These are phyloP conservation scores for Kuraishia capsulata DNA, from an alignment of 805 yeast genomes.

Conservation along the genomic window DNA sequence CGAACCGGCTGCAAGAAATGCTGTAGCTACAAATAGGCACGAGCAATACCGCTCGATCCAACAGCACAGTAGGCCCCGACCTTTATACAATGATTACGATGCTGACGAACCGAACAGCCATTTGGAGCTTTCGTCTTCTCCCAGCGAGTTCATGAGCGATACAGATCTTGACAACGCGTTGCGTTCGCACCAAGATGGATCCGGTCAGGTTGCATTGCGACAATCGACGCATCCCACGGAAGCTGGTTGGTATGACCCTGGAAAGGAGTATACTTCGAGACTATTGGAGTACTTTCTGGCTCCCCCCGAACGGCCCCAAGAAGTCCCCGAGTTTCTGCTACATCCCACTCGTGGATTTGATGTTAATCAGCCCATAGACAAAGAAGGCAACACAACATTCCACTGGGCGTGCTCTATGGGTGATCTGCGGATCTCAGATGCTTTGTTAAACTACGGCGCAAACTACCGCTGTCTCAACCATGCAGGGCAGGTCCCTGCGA, in stretches of 20 bases:
- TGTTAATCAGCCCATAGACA: slow-evolving; percentile 76
- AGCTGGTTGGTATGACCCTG: slow-evolving; percentile 12
- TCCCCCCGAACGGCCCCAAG: slow-evolving; percentile 38
- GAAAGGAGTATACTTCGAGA: slow-evolving; percentile 33
- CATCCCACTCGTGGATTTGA: slow-evolving; percentile 60
- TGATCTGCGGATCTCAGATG: slow-evolving; percentile 64
- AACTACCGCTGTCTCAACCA: slow-evolving; percentile 49
- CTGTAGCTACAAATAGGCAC: not conserved
- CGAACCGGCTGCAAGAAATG: not conserved
- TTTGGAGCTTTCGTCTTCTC: slow-evolving; percentile 32
- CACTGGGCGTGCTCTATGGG: slow-evolving; percentile 99
- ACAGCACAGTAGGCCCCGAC: not conserved
- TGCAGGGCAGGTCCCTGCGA: slow-evolving; percentile 80
- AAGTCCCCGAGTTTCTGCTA: slow-evolving; percentile 55
- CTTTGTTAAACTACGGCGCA: slow-evolving; percentile 70
- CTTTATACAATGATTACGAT: slow-evolving; percentile 4
- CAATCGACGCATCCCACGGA: slow-evolving; percentile 1
- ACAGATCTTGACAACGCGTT: slow-evolving; percentile 37
- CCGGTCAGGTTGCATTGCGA: slow-evolving; percentile 1
- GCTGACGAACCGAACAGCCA: slow-evolving; percentile 5
- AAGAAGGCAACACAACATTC: slow-evolving; percentile 88
- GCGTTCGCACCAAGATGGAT: slow-evolving; percentile 10
- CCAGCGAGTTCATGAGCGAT: slow-evolving; percentile 47
- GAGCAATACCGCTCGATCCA: not conserved
- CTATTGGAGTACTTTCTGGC: slow-evolving; percentile 46